These are phyloP conservation scores for Mortierella sp. DNA, from an alignment of 371 early-diverging fungal genomes.

Conservation along the genomic window DNA sequence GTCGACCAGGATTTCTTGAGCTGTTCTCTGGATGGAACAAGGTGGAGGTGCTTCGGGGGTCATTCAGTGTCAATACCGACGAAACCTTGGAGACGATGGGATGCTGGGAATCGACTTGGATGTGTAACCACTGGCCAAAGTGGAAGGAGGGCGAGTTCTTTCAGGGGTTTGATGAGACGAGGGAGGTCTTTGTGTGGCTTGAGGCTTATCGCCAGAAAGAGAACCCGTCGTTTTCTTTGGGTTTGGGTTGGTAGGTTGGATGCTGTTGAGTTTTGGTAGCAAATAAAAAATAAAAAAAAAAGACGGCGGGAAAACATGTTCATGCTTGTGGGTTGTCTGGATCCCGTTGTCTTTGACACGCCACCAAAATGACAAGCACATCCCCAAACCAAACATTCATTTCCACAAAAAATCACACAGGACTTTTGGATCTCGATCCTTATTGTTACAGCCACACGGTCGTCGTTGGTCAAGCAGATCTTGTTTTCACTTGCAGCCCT, in stretches of 20 bases:
- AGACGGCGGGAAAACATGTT: no score
- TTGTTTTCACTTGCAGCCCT: no score
- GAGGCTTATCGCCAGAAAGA: neutral
- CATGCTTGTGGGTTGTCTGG: no score
- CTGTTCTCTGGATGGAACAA: neutral
- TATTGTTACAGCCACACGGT: no score
- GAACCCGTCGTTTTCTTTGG: neutral
- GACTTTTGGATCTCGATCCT: no score
- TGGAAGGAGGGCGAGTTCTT: slow-evolving; percentile 5
- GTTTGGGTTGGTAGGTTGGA: neutral
- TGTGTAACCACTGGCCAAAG: neutral
- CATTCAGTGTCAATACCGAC: neutral
- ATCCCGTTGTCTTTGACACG: no score
- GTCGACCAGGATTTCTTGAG: neutral
- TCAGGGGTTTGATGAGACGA: neutral
- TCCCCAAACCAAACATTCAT: no score
- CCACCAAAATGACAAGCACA: no score
- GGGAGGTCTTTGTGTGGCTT: neutral
- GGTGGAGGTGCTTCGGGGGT: neutral
- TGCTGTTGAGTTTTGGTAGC: no score
- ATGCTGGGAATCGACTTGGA: neutral
- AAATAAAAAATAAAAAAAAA: no score
- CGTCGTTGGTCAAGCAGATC: no score
- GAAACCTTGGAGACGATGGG: slow-evolving; percentile 1
- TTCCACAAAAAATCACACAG: no score